Evolutionary conservation across 208 protist genomes (phyloP).

Genomic region (Giardia muris): DNA sequence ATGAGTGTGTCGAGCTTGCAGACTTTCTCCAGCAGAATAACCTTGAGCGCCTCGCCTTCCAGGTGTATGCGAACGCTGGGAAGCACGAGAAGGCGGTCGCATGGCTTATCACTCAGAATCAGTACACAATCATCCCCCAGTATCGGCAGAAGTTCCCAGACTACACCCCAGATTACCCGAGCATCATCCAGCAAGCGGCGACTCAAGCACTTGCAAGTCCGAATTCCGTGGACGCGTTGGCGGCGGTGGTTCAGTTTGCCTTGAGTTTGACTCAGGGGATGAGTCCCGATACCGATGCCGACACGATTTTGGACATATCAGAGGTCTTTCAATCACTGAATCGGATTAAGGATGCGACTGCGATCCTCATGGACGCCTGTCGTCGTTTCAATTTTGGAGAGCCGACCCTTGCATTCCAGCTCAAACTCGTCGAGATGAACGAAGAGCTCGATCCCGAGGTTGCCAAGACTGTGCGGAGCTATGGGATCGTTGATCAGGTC

Average conservation of each 20-base stretch:
- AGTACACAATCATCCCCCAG: conserved; percentile 83
- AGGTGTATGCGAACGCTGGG: conserved; percentile 79
- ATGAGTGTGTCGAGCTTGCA: conserved; percentile 85
- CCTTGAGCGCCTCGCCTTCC: conserved; percentile 72
- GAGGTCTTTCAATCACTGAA: conserved; percentile 79
- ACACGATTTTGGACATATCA: conserved; percentile 49
- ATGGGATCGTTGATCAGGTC: conserved; percentile 81
- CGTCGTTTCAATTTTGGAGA: conserved; percentile 47
- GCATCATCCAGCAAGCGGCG: neutral
- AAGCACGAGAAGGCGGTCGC: conserved; percentile 64
- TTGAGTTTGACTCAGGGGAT: neutral
- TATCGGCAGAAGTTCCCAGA: conserved; percentile 56
- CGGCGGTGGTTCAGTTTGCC: neutral
- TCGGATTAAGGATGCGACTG: conserved; percentile 79
- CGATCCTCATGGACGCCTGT: conserved; percentile 86
- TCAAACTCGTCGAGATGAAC: conserved; percentile 95
- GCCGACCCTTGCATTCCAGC: conserved; percentile 79
- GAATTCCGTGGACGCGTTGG: neutral
- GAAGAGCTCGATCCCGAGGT: conserved; percentile 79
- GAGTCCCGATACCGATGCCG: neutral
- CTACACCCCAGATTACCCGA: conserved; percentile 5
- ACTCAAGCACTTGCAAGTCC: neutral
- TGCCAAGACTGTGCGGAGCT: conserved; percentile 84
- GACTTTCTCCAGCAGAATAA: conserved; percentile 70
- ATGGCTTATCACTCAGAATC: conserved; percentile 70